Conservation (phyloP, 495 filamentous ascomycete species). For the Penicillium dipodomyicola region DNA sequence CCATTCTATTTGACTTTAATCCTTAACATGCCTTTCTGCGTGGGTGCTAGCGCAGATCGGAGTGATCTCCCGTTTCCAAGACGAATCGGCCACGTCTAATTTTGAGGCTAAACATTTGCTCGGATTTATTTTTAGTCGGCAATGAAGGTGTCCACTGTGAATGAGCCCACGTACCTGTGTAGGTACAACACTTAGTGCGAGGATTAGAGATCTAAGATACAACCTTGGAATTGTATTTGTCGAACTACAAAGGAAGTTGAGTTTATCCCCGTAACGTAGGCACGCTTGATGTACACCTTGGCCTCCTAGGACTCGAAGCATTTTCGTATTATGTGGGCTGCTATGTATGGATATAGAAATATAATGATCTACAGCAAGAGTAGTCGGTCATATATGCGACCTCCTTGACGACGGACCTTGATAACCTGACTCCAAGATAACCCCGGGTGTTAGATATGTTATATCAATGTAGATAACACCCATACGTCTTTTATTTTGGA, state of each 20-base stretch:
- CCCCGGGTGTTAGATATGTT: background rate
- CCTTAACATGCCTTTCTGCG: background rate
- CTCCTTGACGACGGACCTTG: background rate
- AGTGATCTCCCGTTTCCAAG: slow-evolving; percentile 10
- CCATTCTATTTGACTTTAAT: background rate
- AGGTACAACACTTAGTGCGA: background rate
- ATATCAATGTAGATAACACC: background rate
- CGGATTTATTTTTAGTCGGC: background rate
- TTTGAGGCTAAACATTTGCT: background rate
- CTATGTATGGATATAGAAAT: too few species aligned
- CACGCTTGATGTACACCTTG: too few species aligned
- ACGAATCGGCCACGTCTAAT: background rate
- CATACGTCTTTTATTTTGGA: background rate
- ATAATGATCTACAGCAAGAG: background rate
- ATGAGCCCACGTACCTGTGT: background rate
- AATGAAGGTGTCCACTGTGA: background rate
- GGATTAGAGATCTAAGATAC: too few species aligned
- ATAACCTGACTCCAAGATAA: background rate
- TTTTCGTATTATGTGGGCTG: too few species aligned
- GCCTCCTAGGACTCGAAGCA: too few species aligned
- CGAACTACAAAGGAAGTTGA: too few species aligned
- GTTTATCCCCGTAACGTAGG: too few species aligned
- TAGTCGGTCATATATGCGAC: background rate
- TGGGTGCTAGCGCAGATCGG: slow-evolving; percentile 6
- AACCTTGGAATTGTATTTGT: too few species aligned